Conservation (phyloP, 371 early-diverging fungal species). For the Mucor saturninus region DNA sequence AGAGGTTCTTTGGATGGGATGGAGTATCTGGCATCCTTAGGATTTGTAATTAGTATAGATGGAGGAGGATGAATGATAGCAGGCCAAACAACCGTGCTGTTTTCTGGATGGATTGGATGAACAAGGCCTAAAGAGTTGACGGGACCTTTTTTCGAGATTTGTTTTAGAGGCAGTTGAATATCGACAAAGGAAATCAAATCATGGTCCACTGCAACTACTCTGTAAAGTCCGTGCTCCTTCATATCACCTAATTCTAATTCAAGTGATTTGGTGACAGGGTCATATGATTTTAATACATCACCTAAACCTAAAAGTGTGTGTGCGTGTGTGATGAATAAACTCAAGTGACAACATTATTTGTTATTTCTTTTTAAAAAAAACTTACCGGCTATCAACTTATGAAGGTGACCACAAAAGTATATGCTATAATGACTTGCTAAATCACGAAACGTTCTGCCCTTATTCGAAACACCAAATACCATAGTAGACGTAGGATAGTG, state of each 20-base stretch:
- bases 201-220: slow-evolving; percentile 87
- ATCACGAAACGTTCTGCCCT: slow-evolving; percentile 65
- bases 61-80: slow-evolving; percentile 58
- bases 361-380: not conserved
- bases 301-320: slow-evolving; percentile 56
- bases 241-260: slow-evolving; percentile 90
- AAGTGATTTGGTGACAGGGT: slow-evolving; percentile 63
- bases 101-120: slow-evolving; percentile 17
- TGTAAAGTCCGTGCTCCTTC: slow-evolving; percentile 81
- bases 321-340: not conserved
- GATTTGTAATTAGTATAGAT: slow-evolving; percentile 84
- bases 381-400: slow-evolving; percentile 71
- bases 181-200: slow-evolving; percentile 87
- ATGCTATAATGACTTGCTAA: slow-evolving; percentile 68
- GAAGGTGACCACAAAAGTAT: slow-evolving; percentile 89
- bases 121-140: slow-evolving; percentile 17
- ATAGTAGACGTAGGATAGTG: slow-evolving; percentile 90
- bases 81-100: slow-evolving; percentile 31
- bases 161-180: slow-evolving; percentile 59
- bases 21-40: slow-evolving; percentile 82
- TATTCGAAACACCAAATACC: slow-evolving; percentile 68
- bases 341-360: slow-evolving; percentile 1
- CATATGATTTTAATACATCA: slow-evolving; percentile 66
- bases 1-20: slow-evolving; percentile 78
- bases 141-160: slow-evolving; percentile 49